Evolutionary conservation across 179 eudicot species (phyloP).

Genomic region (Pouteria campechiana): DNA sequence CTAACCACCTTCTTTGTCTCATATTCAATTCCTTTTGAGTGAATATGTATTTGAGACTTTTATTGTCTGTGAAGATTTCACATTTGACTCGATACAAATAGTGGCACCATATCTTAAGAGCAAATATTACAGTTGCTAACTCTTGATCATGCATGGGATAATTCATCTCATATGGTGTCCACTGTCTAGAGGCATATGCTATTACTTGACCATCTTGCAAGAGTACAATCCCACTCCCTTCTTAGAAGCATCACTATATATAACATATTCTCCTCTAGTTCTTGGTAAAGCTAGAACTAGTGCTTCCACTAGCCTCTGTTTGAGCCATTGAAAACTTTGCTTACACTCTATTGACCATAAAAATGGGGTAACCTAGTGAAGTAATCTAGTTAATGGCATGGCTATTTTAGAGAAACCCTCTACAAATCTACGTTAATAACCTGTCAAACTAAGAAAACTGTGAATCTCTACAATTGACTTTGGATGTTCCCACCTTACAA

Average conservation of each 20-base stretch:
- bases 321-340: not conserved
- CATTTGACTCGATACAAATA: too few species aligned
- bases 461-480: too few species aligned
- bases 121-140: too few species aligned
- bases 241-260: conserved; percentile 1
- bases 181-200: too few species aligned
- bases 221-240: not conserved
- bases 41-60: too few species aligned
- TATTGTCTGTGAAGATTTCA: not conserved
- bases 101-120: too few species aligned
- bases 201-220: conserved; percentile 2
- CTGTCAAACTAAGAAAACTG: not conserved
- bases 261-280: not conserved
- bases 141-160: too few species aligned
- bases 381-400: not conserved
- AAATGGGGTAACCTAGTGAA: not conserved
- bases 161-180: too few species aligned
- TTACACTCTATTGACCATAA: not conserved
- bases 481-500: too few species aligned
- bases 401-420: not conserved
- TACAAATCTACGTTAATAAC: not conserved
- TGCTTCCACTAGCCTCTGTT: not conserved
- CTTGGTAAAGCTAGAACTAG: not conserved
- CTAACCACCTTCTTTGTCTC: conserved; percentile 5
- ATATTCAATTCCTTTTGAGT: conserved; percentile 1